These are phyloP conservation scores for Kalmanozyma brasiliensis DNA, from an alignment of 1,284 basidiomycete genomes.

Conservation along the genomic window DNA sequence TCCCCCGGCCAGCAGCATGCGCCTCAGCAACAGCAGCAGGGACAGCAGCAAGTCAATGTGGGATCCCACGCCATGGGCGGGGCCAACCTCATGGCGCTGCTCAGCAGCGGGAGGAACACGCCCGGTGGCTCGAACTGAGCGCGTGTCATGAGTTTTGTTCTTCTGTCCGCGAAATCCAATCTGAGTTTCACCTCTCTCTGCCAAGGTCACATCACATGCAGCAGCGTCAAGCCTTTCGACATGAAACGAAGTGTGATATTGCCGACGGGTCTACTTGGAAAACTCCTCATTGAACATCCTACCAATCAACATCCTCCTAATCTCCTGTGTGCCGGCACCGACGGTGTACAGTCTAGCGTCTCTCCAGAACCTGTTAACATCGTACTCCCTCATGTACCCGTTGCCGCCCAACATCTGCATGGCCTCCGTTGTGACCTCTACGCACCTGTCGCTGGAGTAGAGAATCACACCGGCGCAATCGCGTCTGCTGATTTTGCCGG, in stretches of 20 bases:
- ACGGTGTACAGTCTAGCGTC: slow-evolving; percentile 61
- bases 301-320: slow-evolving; percentile 60
- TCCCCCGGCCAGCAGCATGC: background rate
- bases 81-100: slow-evolving; percentile 51
- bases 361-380: slow-evolving; percentile 49
- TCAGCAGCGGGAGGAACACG: slow-evolving; percentile 32
- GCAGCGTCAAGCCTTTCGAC: no score
- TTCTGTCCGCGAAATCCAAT: no score
- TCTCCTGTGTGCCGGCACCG: slow-evolving; percentile 63
- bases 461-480: slow-evolving; percentile 62
- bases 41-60: slow-evolving; percentile 17
- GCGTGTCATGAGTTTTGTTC: no score
- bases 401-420: slow-evolving; percentile 61
- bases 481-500: slow-evolving; percentile 70
- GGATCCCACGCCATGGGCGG: slow-evolving; percentile 42
- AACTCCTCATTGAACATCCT: slow-evolving; percentile 48
- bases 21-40: slow-evolving; percentile 18
- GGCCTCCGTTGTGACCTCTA: slow-evolving; percentile 57
- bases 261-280: background rate
- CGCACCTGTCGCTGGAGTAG: slow-evolving; percentile 48
- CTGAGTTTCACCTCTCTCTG: no score
- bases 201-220: no score
- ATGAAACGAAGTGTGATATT: no score
- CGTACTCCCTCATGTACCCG: slow-evolving; percentile 56
- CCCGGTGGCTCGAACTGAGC: slow-evolving; percentile 8